A percentile compares a stretch with the other conserved stretches of the same genome.
Conservation (phyloP, 371 early-diverging fungal genomes). For the Mucor circinelloides region DNA sequence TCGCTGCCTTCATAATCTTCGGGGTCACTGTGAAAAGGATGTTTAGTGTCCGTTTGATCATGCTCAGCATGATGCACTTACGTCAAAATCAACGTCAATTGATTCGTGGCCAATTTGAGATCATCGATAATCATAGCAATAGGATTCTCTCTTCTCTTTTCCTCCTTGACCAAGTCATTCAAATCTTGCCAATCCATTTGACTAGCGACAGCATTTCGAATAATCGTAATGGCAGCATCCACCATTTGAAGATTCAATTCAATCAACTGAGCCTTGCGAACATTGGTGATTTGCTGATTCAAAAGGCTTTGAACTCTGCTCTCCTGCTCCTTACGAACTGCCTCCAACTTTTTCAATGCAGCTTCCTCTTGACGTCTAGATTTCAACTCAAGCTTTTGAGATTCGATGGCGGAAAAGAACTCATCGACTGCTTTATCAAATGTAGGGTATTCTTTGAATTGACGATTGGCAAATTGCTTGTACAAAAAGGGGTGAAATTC, state of each 20-base stretch:
- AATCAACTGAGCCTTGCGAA: slow-evolving; percentile 79
- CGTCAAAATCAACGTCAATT: slow-evolving; percentile 63
- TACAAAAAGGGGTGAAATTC: slow-evolving; percentile 90
- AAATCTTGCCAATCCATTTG: slow-evolving; percentile 98
- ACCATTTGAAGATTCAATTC: slow-evolving; percentile 82
- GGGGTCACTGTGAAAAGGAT: slow-evolving; percentile 34
- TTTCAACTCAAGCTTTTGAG: slow-evolving; percentile 78
- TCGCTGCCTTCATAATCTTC: slow-evolving; percentile 31
- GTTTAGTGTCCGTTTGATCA: background rate
- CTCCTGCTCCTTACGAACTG: slow-evolving; percentile 79
- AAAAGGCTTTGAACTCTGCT: slow-evolving; percentile 77
- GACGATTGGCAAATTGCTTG: slow-evolving; percentile 61
- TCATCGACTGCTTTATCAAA: slow-evolving; percentile 91
- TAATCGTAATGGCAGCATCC: slow-evolving; percentile 84
- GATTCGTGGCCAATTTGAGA: slow-evolving; percentile 76
- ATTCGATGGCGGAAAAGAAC: slow-evolving; percentile 90
- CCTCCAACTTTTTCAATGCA: slow-evolving; percentile 82
- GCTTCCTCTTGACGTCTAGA: slow-evolving; percentile 75
- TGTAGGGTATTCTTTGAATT: slow-evolving; percentile 62
- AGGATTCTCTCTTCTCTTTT: slow-evolving; percentile 77
- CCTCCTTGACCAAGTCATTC: slow-evolving; percentile 82
- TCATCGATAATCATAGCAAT: slow-evolving; percentile 76
- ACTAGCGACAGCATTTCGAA: slow-evolving; percentile 85
- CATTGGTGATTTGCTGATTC: slow-evolving; percentile 64
- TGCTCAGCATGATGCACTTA: slow-evolving; percentile 13